A percentile compares a stretch with the other conserved stretches of the same genome.
phyloP scores from a whole-genome alignment of 2,329 filamentous ascomycete species.

The Arthrobotrys megalospora region DNA sequence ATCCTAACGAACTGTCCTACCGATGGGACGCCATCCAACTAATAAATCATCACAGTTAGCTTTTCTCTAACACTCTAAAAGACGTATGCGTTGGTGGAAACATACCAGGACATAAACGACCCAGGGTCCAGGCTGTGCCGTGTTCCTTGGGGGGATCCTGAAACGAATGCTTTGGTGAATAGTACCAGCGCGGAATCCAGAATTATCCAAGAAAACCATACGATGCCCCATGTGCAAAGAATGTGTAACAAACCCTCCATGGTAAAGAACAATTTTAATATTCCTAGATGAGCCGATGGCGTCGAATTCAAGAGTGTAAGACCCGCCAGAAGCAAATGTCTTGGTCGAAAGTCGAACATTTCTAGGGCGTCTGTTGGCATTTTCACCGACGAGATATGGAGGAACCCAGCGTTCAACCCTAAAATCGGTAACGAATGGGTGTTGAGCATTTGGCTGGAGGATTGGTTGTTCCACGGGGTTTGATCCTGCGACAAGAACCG shows the following conservation, averaged over 20 bases:
- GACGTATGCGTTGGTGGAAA: background rate
- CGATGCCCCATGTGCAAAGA: conserved; percentile 76
- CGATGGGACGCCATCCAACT: conserved; percentile 71
- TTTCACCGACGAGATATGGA: conserved; percentile 73
- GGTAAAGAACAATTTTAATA: conserved; percentile 72
- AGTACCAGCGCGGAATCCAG: conserved; percentile 69
- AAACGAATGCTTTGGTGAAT: conserved; percentile 70
- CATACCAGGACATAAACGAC: conserved; percentile 72
- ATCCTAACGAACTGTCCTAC: conserved; percentile 71
- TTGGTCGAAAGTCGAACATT: conserved; percentile 70
- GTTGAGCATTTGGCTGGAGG: conserved; percentile 68
- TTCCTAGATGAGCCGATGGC: conserved; percentile 68
- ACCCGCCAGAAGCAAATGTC: conserved; percentile 68
- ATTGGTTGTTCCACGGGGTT: conserved; percentile 75
- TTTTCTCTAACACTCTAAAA: background rate
- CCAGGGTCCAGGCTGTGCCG: conserved; percentile 75
- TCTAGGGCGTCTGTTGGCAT: conserved; percentile 70
- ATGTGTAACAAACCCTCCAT: conserved; percentile 76
- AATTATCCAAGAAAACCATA: conserved; percentile 72
- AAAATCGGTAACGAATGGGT: conserved; percentile 75
- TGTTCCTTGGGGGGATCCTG: conserved; percentile 72
- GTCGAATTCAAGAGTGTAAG: conserved; percentile 71
- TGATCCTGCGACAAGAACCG: conserved; percentile 74
- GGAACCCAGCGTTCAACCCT: conserved; percentile 76
- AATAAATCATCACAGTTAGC: conserved; percentile 16